Percentiles rank a stretch among this genome's conserved stretches.
Evolutionary conservation across 257 asterid species (phyloP).

Genomic region (Scutellaria barbata): DNA sequence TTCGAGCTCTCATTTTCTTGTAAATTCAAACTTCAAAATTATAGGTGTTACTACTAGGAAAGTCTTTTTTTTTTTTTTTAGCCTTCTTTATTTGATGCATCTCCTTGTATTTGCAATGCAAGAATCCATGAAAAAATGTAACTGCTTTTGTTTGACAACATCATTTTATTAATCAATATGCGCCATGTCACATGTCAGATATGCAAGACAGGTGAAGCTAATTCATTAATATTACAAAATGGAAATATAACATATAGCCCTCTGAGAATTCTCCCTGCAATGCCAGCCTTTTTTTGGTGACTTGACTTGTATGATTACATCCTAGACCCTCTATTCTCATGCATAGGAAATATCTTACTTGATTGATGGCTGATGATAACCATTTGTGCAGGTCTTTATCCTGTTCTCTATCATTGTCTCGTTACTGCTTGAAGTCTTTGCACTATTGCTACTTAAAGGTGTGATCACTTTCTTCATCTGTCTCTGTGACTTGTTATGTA

Average conservation of each 20-base stretch:
- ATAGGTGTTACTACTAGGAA: slow-evolving; percentile 9
- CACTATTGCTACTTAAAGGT: slow-evolving; percentile 77
- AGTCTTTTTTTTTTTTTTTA: background rate
- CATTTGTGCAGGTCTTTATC: slow-evolving; percentile 74
- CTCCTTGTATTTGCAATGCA: slow-evolving; percentile 30
- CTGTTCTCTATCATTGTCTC: slow-evolving; percentile 71
- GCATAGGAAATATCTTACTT: slow-evolving; percentile 3
- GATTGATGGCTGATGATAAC: slow-evolving; percentile 17
- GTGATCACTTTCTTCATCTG: slow-evolving; percentile 27
- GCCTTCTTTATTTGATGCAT: background rate
- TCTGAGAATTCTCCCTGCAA: slow-evolving; percentile 16
- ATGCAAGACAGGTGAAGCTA: background rate
- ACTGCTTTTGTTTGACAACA: slow-evolving; percentile 16
- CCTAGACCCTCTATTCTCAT: background rate
- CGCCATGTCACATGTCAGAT: slow-evolving; percentile 6
- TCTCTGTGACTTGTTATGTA: slow-evolving; percentile 25
- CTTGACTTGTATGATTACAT: slow-evolving; percentile 10
- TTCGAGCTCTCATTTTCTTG: slow-evolving; percentile 31
- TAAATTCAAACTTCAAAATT: slow-evolving; percentile 29
- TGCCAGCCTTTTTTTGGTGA: slow-evolving; percentile 9
- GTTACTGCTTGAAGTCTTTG: slow-evolving; percentile 66
- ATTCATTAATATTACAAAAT: background rate
- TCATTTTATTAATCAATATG: background rate
- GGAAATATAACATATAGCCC: slow-evolving; percentile 5
- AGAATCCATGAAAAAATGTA: background rate